A percentile compares a stretch with the other conserved stretches of the same genome.
These are phyloP conservation scores for Lolium rigidum DNA, from an alignment of 176 grass and related monocot genomes.

Conservation along the genomic window DNA sequence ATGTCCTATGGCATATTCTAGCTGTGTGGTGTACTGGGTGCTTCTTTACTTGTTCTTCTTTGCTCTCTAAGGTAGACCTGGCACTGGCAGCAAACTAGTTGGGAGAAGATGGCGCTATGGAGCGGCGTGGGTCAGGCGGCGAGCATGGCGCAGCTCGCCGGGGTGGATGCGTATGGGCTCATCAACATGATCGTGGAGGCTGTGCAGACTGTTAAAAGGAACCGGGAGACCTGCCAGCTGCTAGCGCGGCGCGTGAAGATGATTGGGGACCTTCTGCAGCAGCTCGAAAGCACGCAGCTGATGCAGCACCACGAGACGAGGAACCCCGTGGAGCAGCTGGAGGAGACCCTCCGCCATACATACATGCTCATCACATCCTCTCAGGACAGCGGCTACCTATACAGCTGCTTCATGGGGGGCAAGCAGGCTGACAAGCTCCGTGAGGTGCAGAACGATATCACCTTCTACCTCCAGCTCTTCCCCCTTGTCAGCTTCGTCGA, in stretches of 20 bases:
- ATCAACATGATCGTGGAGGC: conserved; percentile 69
- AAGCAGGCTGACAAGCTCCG: conserved; percentile 68
- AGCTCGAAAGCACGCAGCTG: conserved; percentile 58
- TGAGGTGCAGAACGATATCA: conserved; percentile 70
- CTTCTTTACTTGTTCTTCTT: not conserved
- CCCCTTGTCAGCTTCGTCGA: conserved; percentile 72
- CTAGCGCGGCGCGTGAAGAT: conserved; percentile 63
- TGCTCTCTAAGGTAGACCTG: not conserved
- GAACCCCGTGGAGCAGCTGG: conserved; percentile 58
- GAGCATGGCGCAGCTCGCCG: conserved; percentile 62
- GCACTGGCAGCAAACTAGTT: not conserved
- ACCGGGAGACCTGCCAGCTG: conserved; percentile 57
- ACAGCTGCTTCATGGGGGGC: conserved; percentile 62
- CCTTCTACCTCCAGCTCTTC: conserved; percentile 70
- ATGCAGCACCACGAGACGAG: conserved; percentile 66
- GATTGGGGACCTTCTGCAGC: conserved; percentile 67
- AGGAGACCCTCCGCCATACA: conserved; percentile 55
- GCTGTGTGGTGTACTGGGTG: not conserved
- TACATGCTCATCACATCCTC: conserved; percentile 63
- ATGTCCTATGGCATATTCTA: not conserved
- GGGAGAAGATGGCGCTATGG: conserved; percentile 48
- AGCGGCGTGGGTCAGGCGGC: conserved; percentile 41
- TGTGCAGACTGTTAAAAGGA: conserved; percentile 53
- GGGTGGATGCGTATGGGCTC: conserved; percentile 67
- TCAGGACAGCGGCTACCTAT: conserved; percentile 58